Conservation (phyloP, 805 yeast species). For the Kodamaea laetipori region DNA sequence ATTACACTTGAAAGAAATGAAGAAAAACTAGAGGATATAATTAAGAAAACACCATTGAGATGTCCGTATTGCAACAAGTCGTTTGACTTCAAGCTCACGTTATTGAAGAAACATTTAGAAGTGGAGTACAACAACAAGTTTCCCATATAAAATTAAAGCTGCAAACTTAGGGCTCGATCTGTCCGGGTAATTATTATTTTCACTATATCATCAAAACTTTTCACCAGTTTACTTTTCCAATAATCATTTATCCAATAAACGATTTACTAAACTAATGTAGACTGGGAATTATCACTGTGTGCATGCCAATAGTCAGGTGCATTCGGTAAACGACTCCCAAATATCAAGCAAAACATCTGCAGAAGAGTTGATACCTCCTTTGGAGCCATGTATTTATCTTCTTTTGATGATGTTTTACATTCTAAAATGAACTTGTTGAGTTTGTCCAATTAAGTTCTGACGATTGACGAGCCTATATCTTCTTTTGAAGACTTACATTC, state of each 20-base stretch:
- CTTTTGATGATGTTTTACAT: slow-evolving; percentile 21
- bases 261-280: slow-evolving; percentile 8
- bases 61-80: slow-evolving; percentile 30
- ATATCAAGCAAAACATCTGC: slow-evolving; percentile 28
- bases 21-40: slow-evolving; percentile 14
- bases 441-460: slow-evolving; percentile 3
- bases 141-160: neutral
- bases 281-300: slow-evolving; percentile 44
- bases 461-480: too few relatives aligned
- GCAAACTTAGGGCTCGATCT: too few relatives aligned
- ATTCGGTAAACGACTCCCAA: slow-evolving; percentile 61
- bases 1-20: slow-evolving; percentile 13
- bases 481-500: too few relatives aligned
- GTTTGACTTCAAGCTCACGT: slow-evolving; percentile 28
- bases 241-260: slow-evolving; percentile 9
- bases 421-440: slow-evolving; percentile 10
- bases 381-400: slow-evolving; percentile 13
- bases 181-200: neutral
- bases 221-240: neutral
- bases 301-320: slow-evolving; percentile 40
- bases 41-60: slow-evolving; percentile 25
- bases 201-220: neutral
- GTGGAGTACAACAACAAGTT: slow-evolving; percentile 15
- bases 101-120: slow-evolving; percentile 31
- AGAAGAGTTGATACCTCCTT: slow-evolving; percentile 15